Conservation (phyloP, 2,329 filamentous ascomycete genomes). For the Seiridium unicorne region DNA sequence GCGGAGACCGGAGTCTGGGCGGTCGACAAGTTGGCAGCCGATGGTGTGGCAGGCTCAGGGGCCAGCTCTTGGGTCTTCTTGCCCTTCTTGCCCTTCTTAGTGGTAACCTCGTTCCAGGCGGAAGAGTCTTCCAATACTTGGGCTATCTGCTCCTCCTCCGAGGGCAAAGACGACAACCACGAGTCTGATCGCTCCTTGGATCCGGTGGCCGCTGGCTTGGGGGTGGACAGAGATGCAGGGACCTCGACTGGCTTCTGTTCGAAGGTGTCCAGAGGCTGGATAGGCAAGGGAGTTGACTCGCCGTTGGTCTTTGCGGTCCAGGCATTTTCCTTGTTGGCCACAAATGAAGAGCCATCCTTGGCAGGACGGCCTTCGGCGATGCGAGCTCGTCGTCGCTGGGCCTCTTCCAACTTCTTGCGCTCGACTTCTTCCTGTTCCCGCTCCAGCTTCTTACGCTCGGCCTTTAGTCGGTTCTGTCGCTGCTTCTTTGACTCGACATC, state of each 20-base stretch:
- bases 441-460: slow-evolving; percentile 72
- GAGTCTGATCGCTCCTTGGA: slow-evolving; percentile 32
- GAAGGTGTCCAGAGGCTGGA: slow-evolving; percentile 59
- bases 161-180: slow-evolving; percentile 53
- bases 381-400: slow-evolving; percentile 78
- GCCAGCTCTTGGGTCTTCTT: slow-evolving; percentile 39
- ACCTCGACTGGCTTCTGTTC: slow-evolving; percentile 35
- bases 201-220: slow-evolving; percentile 27
- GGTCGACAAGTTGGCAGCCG: slow-evolving; percentile 13
- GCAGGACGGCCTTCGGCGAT: slow-evolving; percentile 79
- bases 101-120: slow-evolving; percentile 58
- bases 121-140: slow-evolving; percentile 52
- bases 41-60: slow-evolving; percentile 31
- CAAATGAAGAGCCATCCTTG: slow-evolving; percentile 71
- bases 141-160: slow-evolving; percentile 59
- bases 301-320: slow-evolving; percentile 40
- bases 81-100: slow-evolving; percentile 39
- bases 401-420: slow-evolving; percentile 74
- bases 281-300: slow-evolving; percentile 18
- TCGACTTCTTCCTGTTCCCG: slow-evolving; percentile 77
- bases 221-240: slow-evolving; percentile 30
- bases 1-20: slow-evolving; percentile 2
- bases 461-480: slow-evolving; percentile 88
- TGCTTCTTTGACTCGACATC: slow-evolving; percentile 88
- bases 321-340: slow-evolving; percentile 40